Evolutionary conservation across 768 basidiomycete genomes (phyloP), one percentile per base, ranked within the genome.

Genomic region (Amanita brunnescens): DNA sequence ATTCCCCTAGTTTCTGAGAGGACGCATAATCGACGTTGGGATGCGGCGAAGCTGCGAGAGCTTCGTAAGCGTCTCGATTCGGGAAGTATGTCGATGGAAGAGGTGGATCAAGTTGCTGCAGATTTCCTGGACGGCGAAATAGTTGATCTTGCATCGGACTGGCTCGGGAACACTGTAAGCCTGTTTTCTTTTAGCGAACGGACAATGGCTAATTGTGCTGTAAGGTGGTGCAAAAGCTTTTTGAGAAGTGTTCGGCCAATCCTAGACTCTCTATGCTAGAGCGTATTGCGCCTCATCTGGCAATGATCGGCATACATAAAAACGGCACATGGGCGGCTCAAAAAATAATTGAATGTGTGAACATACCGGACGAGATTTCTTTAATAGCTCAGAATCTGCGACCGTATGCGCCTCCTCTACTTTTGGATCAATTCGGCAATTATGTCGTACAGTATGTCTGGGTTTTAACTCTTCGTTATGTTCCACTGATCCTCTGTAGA

Each of bases 321-420:
- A 98, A 99, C 58, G 96, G 96, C 24, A 99, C 96, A 0, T 98
- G 96, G 96, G 95, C 95, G 2, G 94, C 94, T 2, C 96, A 99
- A 69, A 98, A 97, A 77, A 92, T 96, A 62, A 98, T 98, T 53
- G 93, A 97, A 69, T 95, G 92, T 55, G 89, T 93, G 39, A 80
- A 84, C 51, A 84, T 77, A 29, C 83, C 87, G 14, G 92, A 96
- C 49, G 96, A 99, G 65, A 78, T 93, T 49, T 75, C 75, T 5
- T 67, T 95, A 35, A 83, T 99, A 60, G 82, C 89, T 40, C 84
- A 87, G 64, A 88, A 95, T 63, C 68, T 99, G 54, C 75, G 89
- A 53, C 84, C 96, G 0, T 99, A 95, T 64, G 80, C 88, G 9
- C 96, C 96, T 40, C 92, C 96, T 8, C 76, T 99, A 16, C 79